Percentiles rank a stretch among this genome's conserved stretches.
These are phyloP conservation scores for Zasmidium cellare DNA, from an alignment of 2,329 filamentous ascomycete species.

Conservation along the genomic window DNA sequence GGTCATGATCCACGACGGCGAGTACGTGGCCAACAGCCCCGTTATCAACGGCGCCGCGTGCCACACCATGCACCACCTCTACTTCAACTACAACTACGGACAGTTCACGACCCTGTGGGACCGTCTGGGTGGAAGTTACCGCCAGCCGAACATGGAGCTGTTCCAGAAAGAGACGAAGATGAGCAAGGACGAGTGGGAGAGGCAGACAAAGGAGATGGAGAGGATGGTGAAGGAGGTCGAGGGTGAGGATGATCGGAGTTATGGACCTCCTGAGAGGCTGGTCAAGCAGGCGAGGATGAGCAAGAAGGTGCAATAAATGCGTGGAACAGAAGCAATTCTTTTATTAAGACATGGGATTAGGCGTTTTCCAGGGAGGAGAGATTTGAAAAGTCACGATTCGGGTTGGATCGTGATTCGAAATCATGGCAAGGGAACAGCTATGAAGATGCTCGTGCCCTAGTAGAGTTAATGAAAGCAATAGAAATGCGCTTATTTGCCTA, in stretches of 20 bases:
- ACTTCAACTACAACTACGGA: slow-evolving; percentile 90
- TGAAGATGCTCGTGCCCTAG: too few species aligned
- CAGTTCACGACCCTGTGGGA: slow-evolving; percentile 95
- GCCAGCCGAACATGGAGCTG: slow-evolving; percentile 79
- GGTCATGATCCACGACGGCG: slow-evolving; percentile 92
- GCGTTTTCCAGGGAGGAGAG: too few species aligned
- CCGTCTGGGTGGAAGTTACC: slow-evolving; percentile 81
- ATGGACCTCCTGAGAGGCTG: slow-evolving; percentile 33
- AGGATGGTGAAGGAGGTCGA: slow-evolving; percentile 73
- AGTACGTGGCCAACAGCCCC: slow-evolving; percentile 89
- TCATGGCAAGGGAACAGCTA: too few species aligned
- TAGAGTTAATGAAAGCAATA: too few species aligned
- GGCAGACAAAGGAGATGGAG: slow-evolving; percentile 76
- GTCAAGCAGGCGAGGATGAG: slow-evolving; percentile 38
- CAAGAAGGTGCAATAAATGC: slow-evolving; percentile 39
- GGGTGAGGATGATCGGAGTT: slow-evolving; percentile 52
- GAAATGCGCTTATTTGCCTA: too few species aligned
- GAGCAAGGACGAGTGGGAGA: slow-evolving; percentile 75
- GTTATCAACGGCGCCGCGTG: slow-evolving; percentile 92
- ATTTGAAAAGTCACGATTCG: too few species aligned
- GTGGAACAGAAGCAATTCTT: slow-evolving; percentile 1
- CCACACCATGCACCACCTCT: slow-evolving; percentile 87
- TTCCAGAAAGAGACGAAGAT: slow-evolving; percentile 86
- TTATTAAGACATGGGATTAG: neutral
- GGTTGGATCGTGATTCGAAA: too few species aligned